Conservation (phyloP, 148 eudicot genomes). For the Gaultheria prostrata region DNA sequence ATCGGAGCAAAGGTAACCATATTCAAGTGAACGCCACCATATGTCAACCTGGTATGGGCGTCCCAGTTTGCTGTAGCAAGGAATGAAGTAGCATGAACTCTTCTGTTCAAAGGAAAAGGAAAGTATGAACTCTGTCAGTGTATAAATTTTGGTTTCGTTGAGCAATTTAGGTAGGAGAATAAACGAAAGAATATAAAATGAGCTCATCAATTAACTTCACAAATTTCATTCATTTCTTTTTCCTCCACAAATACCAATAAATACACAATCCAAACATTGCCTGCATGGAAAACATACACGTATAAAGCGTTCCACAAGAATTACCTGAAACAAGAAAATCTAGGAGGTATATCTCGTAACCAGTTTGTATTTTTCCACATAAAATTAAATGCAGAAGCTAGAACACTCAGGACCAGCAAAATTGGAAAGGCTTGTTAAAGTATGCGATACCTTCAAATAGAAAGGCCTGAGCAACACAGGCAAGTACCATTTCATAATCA, state of each 20-base stretch:
- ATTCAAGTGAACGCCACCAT: neutral
- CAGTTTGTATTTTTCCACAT: neutral
- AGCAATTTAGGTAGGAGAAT: neutral
- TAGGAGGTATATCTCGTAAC: neutral
- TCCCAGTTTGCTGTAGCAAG: neutral
- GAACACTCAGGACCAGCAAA: neutral
- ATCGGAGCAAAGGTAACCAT: neutral
- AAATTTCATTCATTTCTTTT: neutral
- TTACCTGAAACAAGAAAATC: neutral
- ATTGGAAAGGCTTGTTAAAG: neutral
- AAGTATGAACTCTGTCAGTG: neutral
- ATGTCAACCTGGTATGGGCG: neutral
- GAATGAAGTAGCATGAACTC: neutral
- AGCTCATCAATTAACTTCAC: neutral
- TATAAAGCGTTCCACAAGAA: neutral
- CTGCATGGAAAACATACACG: neutral
- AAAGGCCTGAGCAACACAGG: neutral
- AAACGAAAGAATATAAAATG: neutral
- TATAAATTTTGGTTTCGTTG: neutral
- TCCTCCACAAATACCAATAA: neutral
- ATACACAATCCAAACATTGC: neutral
- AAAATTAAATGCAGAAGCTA: neutral
- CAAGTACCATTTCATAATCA: conserved; percentile 10
- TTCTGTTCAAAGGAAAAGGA: too few species aligned
- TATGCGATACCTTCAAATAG: neutral